Evolutionary conservation across 441 rosid genomes (phyloP).

Genomic region (Euphorbia schlechtendalii): DNA sequence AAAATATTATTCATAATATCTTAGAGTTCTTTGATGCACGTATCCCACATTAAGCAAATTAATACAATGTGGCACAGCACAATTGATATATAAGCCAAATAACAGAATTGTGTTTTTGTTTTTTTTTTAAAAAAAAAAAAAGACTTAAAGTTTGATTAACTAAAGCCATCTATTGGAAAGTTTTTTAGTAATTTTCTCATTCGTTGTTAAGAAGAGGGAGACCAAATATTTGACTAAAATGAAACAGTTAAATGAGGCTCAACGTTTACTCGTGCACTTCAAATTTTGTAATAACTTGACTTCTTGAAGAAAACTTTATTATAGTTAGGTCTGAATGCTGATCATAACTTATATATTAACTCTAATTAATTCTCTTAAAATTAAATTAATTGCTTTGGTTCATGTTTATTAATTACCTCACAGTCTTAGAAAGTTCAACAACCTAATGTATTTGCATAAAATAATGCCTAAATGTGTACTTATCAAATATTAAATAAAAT

Average conservation of each 20-base stretch:
- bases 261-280: constrained; percentile 24
- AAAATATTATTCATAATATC: no score
- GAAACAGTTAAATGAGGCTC: constrained; percentile 12
- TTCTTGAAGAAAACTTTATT: not conserved
- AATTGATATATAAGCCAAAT: no score
- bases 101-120: no score
- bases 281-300: not conserved
- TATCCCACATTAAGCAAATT: no score
- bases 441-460: not conserved
- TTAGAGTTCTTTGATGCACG: no score
- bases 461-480: not conserved
- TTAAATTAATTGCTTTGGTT: no score
- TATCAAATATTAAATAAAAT: not conserved
- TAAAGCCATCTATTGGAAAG: not conserved
- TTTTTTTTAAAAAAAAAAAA: no score
- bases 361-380: no score
- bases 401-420: not conserved
- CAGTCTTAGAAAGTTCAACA: constrained; percentile 17
- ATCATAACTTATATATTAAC: constrained; percentile 26
- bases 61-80: no score
- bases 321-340: constrained; percentile 42
- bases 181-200: not conserved
- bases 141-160: not conserved
- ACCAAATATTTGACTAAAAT: constrained; percentile 20
- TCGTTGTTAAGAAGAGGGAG: not conserved